Evolutionary conservation across 1,139 yeast species (phyloP), one percentile per base, ranked within the genome.

Genomic region (Protomyces gravidus): DNA sequence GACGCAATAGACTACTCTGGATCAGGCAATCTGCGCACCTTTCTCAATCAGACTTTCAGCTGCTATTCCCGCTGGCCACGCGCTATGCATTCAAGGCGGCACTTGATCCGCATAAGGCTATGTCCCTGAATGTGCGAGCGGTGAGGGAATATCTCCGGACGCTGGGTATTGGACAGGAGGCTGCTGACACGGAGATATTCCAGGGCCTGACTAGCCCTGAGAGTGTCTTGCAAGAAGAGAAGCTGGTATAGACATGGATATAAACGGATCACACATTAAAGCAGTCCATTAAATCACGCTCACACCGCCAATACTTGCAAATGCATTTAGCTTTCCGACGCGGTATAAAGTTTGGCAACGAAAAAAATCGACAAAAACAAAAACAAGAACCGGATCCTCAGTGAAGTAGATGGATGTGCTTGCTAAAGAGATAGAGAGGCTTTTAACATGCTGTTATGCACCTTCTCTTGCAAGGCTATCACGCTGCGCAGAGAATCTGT

Each of bases 21-120:
- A 36, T 62, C 21, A 45, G 46, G n/a, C 68, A 72, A 3, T 74
- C 75, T 59, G 65, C 75, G 45, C 67, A 64, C 49, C 66, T 63
- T 42, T 64, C 66, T 11, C 65, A 64, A 45, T 60, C 65, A 27
- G 67, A 65, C 50, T 61, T 64, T 36, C 63, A 62, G 36, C 57
- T 61, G 30, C 58, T 63, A 45, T 67, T 63, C 60, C 66, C 65
- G 19, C n/a, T 52, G 21, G 36, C 63, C 27, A 62, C 65, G 4
- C 39, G 27, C 45, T 52, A 59, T 39, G 64, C 63, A 15, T 62
- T 62, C 45, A 48, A 47, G 33, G 59, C 59, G 2, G 49, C 32
- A 7, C 40, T 48, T 13, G 45, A 48, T 26, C 59, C 59, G 15
- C 45, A 13, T 40, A 53, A 55, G 28, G 52, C 63, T 19, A 51